These are phyloP conservation scores for Stylonectria norvegica DNA, from an alignment of 2,329 filamentous ascomycete species.

Conservation along the genomic window DNA sequence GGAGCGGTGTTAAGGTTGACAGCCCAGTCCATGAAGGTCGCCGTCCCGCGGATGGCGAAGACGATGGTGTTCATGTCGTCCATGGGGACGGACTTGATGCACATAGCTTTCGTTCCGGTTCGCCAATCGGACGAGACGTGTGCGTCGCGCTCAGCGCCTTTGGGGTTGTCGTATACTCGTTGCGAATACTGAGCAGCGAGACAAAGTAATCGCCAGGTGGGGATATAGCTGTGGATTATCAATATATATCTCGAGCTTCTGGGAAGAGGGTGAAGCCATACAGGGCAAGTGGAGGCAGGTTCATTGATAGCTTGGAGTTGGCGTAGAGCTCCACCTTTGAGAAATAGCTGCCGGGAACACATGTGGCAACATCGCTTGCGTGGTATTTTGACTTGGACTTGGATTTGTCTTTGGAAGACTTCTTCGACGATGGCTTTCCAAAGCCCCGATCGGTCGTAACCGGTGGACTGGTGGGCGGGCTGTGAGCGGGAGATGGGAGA, in stretches of 20 bases:
- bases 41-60: conserved; percentile 77
- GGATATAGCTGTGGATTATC: conserved; percentile 53
- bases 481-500: conserved; percentile 1
- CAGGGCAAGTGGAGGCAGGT: conserved; percentile 66
- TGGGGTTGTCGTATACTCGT: conserved; percentile 66
- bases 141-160: conserved; percentile 60
- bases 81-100: conserved; percentile 75
- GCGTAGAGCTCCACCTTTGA: conserved; percentile 75
- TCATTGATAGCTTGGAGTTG: conserved; percentile 69
- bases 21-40: conserved; percentile 80
- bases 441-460: conserved; percentile 9
- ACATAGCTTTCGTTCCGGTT: conserved; percentile 78
- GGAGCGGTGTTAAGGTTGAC: conserved; percentile 75
- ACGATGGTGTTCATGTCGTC: conserved; percentile 77
- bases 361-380: conserved; percentile 16
- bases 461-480: conserved; percentile 1
- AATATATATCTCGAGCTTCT: background rate
- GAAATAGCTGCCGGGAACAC: conserved; percentile 56
- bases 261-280: conserved; percentile 34
- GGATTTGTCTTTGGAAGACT: conserved; percentile 7
- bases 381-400: conserved; percentile 14
- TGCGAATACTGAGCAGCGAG: conserved; percentile 76
- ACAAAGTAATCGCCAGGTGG: conserved; percentile 73
- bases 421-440: conserved; percentile 9
- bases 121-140: conserved; percentile 70